Base-by-base conservation (phyloP, 352 stramenopile genomes). In the Phytophthora tubulina region DNA sequence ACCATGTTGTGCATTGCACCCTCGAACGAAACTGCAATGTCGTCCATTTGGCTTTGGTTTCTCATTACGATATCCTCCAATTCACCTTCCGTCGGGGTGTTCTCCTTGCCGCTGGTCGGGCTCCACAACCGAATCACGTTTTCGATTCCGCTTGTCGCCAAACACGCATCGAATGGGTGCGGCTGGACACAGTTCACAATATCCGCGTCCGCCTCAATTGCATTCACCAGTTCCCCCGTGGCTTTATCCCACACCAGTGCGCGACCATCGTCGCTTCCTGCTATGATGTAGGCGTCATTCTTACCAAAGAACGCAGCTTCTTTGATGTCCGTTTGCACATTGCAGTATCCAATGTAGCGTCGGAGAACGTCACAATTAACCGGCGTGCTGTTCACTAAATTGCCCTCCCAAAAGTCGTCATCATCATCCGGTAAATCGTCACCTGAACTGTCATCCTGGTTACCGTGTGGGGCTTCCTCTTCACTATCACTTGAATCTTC, bases 311-410 rank as follows among this genome's bases (percentile, higher is more conserved):
- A 97, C 0, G 78, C 78, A 0, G 90, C 90, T 68, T 97, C 90
- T 68, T 97, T 97, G 69, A 97, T 97, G 39, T 97, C 92, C 0
- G 92, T 97, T 73, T 96, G 83, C 17, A 92, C 73, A 64, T 97
- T 97, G 76, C 88, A 93, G 56, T 95, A 95, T 5, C 91, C 91
- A 36, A 96, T 88, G 48, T 95, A 97, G 0, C 91, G 88, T 35
- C 82, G 78, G 13, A 90, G 73, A 13, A 88, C 78, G 39, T 93
- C 82, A 31, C 80, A 90, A 66, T 90, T 93, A 6, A 95, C 84
- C 0, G 48, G 36, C 2, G 75, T 67, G 0, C 73, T 82, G 14
- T 81, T 76, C 21, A 86, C 51, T 6, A 67, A 45, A 6, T 65
- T 58, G n/a, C 82, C 80, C 15, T 78, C 73, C 88, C 88, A 95